A percentile compares a stretch with the other conserved stretches of the same genome.
Evolutionary conservation across 129 eudicot genomes (phyloP).

Genomic region (Chrysanthemum makinoi): DNA sequence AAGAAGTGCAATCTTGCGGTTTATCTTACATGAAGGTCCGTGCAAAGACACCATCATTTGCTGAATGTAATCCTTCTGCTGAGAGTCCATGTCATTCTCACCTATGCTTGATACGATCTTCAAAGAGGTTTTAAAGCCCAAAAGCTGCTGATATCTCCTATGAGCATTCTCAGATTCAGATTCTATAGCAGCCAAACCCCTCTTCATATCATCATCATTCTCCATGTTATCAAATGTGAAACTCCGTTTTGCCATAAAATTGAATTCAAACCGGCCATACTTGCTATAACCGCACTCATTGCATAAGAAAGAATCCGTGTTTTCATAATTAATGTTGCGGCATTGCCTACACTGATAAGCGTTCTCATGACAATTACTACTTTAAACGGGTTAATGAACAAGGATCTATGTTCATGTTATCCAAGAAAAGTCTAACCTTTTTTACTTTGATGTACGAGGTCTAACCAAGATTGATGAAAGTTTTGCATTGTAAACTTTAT

Average conservation of each 20-base stretch:
- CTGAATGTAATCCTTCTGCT: slow-evolving; percentile 99
- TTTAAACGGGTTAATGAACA: too few species aligned
- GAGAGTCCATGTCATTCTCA: slow-evolving; percentile 97
- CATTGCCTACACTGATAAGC: slow-evolving; percentile 99
- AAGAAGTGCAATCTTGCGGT: slow-evolving; percentile 94
- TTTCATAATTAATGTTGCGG: slow-evolving; percentile 94
- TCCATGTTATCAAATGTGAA: slow-evolving; percentile 98
- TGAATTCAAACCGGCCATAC: slow-evolving; percentile 97
- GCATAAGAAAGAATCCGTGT: slow-evolving; percentile 90
- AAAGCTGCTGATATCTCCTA: slow-evolving; percentile 93
- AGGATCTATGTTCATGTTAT: too few species aligned
- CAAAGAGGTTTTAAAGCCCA: slow-evolving; percentile 93
- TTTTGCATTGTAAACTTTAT: too few species aligned
- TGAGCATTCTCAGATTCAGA: slow-evolving; percentile 99
- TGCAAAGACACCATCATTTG: slow-evolving; percentile 99
- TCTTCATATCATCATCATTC: slow-evolving; percentile 98
- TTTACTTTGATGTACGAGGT: too few species aligned
- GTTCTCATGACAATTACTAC: slow-evolving; percentile 94
- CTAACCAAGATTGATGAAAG: too few species aligned
- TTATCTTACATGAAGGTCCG: slow-evolving; percentile 97
- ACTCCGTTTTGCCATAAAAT: slow-evolving; percentile 97
- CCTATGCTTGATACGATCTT: slow-evolving; percentile 99
- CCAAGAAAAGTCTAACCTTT: too few species aligned
- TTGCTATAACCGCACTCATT: slow-evolving; percentile 98
- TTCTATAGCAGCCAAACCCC: slow-evolving; percentile 94